phyloP scores from a whole-genome alignment of 768 basidiomycete genomes.

The Baorangia bicolor region DNA sequence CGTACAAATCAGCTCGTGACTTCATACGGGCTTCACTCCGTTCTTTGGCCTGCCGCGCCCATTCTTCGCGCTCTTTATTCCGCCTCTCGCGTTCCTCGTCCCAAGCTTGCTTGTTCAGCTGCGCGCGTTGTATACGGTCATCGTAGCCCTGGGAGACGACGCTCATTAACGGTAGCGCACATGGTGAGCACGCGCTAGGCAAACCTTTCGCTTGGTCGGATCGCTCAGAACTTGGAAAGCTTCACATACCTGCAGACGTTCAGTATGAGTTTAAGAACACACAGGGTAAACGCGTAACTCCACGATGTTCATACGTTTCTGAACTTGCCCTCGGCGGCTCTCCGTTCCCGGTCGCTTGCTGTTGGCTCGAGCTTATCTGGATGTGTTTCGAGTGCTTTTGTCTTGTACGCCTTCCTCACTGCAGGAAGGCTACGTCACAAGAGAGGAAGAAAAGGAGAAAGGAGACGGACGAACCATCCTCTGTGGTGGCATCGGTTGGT shows the following conservation, averaged over 20 bases:
- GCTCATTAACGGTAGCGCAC: neutral
- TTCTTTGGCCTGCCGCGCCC: conserved; percentile 51
- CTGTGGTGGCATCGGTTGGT: conserved; percentile 41
- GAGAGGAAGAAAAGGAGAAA: neutral
- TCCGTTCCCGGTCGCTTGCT: conserved; percentile 50
- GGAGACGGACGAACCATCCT: conserved; percentile 44
- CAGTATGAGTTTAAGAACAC: conserved; percentile 16
- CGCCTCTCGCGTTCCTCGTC: conserved; percentile 41
- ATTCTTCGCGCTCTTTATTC: conserved; percentile 51
- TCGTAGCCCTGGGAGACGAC: conserved; percentile 45
- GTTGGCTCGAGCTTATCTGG: conserved; percentile 66
- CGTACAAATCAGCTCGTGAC: conserved; percentile 37
- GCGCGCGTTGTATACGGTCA: conserved; percentile 35
- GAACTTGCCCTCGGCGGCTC: conserved; percentile 56
- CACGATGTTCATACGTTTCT: conserved; percentile 47
- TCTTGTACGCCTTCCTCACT: conserved; percentile 68
- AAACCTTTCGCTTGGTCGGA: conserved; percentile 52
- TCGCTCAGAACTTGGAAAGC: conserved; percentile 63
- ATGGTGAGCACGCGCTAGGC: conserved; percentile 7
- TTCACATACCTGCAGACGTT: conserved; percentile 50
- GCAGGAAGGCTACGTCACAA: neutral
- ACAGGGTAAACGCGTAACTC: conserved; percentile 23
- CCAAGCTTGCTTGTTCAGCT: conserved; percentile 27
- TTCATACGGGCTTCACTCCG: conserved; percentile 51
- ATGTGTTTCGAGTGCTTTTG: conserved; percentile 67